Conservation (phyloP, 345 rosid species). For the Excoecaria cochinchinensis region DNA sequence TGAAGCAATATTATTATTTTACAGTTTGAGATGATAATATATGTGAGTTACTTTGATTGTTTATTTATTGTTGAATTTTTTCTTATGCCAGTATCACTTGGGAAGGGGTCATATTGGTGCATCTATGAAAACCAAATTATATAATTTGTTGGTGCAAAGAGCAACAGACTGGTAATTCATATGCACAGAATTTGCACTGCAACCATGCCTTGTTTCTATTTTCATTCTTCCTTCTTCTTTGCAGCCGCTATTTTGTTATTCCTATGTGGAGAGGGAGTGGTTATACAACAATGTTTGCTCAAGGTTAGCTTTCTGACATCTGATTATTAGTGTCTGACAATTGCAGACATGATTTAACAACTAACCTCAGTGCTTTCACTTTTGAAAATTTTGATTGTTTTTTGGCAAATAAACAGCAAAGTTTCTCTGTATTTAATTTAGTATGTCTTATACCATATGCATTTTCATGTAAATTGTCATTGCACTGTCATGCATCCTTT, state of each 20-base stretch:
- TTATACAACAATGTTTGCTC: conserved; percentile 86
- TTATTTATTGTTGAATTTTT: conserved; percentile 14
- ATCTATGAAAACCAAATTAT: conserved; percentile 70
- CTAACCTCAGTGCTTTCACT: not conserved
- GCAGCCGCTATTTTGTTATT: conserved; percentile 85
- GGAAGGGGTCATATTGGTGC: conserved; percentile 88
- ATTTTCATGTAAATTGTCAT: not conserved
- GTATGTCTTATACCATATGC: not conserved
- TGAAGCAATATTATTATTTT: not conserved
- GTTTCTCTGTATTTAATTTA: not conserved
- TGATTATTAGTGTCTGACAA: not conserved
- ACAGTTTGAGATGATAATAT: not conserved
- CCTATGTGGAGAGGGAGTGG: conserved; percentile 93
- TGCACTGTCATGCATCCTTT: not conserved
- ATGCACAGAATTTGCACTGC: conserved; percentile 16
- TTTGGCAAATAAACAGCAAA: not conserved
- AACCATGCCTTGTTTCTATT: not conserved
- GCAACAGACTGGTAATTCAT: conserved; percentile 67
- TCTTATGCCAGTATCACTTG: conserved; percentile 62
- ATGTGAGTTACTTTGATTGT: conserved; percentile 4
- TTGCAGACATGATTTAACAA: not conserved
- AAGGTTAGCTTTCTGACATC: conserved; percentile 48
- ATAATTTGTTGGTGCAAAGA: conserved; percentile 72
- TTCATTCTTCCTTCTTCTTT: conserved; percentile 14
- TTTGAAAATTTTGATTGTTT: not conserved